Evolutionary conservation across 73 alveolate genomes (phyloP), one percentile per base, ranked within the genome.

Genomic region (Stentor roeselii): DNA sequence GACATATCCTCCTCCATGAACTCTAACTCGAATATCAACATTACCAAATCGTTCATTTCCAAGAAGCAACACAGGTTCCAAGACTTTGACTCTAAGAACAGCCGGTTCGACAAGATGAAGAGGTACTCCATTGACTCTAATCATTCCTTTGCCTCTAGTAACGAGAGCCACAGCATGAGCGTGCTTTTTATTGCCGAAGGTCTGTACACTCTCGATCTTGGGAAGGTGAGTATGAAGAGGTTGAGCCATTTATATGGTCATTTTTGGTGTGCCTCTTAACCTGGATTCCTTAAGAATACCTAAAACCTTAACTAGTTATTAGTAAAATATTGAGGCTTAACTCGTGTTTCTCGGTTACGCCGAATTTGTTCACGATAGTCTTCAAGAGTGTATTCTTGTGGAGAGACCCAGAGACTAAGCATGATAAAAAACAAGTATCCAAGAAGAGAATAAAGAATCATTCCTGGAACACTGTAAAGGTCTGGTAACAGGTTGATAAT

Each of bases 161-260:
- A 92, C 87, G 76, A 92, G 87, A 59, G 99, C 98, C 82, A 92
- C 95, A n/a, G 99, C 99, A 75, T 93, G 87, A 37, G 99, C 98
- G 90, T 95, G 93, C 96, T 95, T 96, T 94, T 96, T 96, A 86
- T 95, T 95, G 35, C 99, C 99, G 91, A 91, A 96, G 60, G 99
- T 92, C 86, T 95, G 94, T 21, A 94, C 93, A 89, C 84, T 60
- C 82, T 92, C 82, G 14, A 61, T 30, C 14, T 30, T 61, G 37
- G 82, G 82, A 6, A 50, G 21, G 21, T 50, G 67, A 6, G 21
- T 50, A 21, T 50, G 67, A 11, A 50, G 21, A 21, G 67, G 67
- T 21, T 50, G 67, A 50, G 67, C 6, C 6, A 50, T 50, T 50
- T 50, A 50, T 50, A 50, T 50, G 67, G 67, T 11, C 67, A 50